Base-by-base conservation (phyloP, 2,329 filamentous ascomycete genomes). In the Botrytis squamosa region DNA sequence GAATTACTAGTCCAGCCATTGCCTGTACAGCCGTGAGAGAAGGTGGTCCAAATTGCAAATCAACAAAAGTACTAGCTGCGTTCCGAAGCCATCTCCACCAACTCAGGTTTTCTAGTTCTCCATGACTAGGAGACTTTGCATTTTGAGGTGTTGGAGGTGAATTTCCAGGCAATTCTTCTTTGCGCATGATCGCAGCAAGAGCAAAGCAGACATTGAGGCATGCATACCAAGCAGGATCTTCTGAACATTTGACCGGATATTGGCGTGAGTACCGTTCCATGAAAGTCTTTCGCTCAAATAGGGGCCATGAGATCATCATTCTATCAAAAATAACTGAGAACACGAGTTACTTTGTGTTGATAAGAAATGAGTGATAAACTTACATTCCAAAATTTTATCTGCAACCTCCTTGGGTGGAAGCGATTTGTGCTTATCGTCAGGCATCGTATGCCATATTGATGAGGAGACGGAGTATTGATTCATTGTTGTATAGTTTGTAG, bases 11-110 rank as follows among this genome's bases (percentile, higher is more conserved):
- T 68, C 71, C 71, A 38, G 63, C 3, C 73, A 75, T 77, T 64
- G 77, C 78, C 74, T 79, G 77, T 52, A 79, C 75, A n/a, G 77
- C 72, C 66, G 76, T 74, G 49, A 79, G 70, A 44, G 72, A 78
- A 25, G 75, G 73, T 52, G 73, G 73, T 33, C 70, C 73, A 40
- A 77, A 78, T 38, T 76, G 70, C 29, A 79, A 70, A 9, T 79
- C 76, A 38, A 74, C 36, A 62, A 79, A 79, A 63, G 74, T 74
- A 70, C 74, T 73, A 59, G 73, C 73, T 64, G 78, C 77, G 46
- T 79, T 79, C 12, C 40, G 63, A 29, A 72, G 38, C 71, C 71
- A 72, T 46, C 55, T 49, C 62, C 63, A 59, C 40, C 52, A 72
- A n/a, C 7, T 3, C 8, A 68, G 38, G 18, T 25, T 42, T 40